Percentiles rank a stretch among this genome's conserved stretches.
These are phyloP conservation scores for Lasiodiplodia citricola DNA, from an alignment of 2,329 filamentous ascomycete species.

Conservation along the genomic window DNA sequence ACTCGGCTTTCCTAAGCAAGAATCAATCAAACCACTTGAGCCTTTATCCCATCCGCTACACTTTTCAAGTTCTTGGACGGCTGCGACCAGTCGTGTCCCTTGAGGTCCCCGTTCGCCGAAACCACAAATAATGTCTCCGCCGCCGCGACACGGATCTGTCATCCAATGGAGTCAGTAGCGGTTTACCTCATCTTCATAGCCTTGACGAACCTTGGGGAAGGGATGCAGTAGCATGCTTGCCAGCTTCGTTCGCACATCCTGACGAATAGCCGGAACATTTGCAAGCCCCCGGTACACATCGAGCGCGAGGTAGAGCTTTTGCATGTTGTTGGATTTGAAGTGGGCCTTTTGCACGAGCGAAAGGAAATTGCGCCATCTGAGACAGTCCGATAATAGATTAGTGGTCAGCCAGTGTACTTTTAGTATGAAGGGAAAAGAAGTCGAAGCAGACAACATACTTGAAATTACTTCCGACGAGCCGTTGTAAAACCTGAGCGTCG, in stretches of 20 bases:
- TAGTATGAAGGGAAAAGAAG: neutral
- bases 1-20: neutral
- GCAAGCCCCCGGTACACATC: conserved; percentile 75
- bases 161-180: neutral
- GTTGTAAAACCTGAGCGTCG: conserved; percentile 51
- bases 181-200: neutral
- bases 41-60: conserved; percentile 33
- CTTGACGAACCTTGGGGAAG: conserved; percentile 62
- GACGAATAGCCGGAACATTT: conserved; percentile 54
- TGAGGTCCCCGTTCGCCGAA: conserved; percentile 42
- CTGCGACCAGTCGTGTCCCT: conserved; percentile 43
- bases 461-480: conserved; percentile 53
- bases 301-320: conserved; percentile 79
- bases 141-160: conserved; percentile 42
- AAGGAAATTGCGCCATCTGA: conserved; percentile 66
- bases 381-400: neutral
- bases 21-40: neutral
- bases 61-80: conserved; percentile 40
- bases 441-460: conserved; percentile 50
- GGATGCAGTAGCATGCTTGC: conserved; percentile 77
- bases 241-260: conserved; percentile 70
- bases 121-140: conserved; percentile 50
- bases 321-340: conserved; percentile 81
- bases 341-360: conserved; percentile 76
- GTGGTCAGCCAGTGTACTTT: neutral